phyloP scores from a whole-genome alignment of 1,284 basidiomycete species.

The Ceratobasidium sp. region DNA sequence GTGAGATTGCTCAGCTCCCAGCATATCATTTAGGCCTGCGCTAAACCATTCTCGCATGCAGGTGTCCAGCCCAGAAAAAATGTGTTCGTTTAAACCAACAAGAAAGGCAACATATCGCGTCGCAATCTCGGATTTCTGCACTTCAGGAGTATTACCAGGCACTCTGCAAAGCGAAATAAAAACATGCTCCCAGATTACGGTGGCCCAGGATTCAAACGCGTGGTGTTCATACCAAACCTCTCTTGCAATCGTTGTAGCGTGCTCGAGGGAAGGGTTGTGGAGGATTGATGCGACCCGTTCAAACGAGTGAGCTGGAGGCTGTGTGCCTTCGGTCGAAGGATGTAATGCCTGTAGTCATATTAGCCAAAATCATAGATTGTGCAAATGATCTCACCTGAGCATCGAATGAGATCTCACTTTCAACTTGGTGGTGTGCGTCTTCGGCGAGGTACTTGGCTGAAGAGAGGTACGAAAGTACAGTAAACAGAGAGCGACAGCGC shows the following conservation, averaged over 20 bases:
- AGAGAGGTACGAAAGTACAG: constrained; percentile 74
- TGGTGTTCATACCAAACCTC: constrained; percentile 81
- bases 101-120: constrained; percentile 29
- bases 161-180: constrained; percentile 59
- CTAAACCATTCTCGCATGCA: constrained; percentile 40
- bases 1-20: constrained; percentile 53
- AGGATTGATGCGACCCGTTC: constrained; percentile 76
- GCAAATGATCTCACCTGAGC: constrained; percentile 65
- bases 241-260: constrained; percentile 55
- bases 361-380: background rate
- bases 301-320: constrained; percentile 53
- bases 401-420: constrained; percentile 70
- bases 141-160: constrained; percentile 6
- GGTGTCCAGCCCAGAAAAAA: constrained; percentile 24
- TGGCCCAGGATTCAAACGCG: constrained; percentile 75
- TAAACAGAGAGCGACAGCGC: constrained; percentile 65
- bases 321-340: constrained; percentile 59
- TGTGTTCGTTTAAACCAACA: constrained; percentile 7
- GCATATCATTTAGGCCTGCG: constrained; percentile 14
- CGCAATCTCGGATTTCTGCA: constrained; percentile 18
- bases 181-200: constrained; percentile 83
- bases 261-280: constrained; percentile 58
- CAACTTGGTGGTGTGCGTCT: constrained; percentile 69
- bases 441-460: constrained; percentile 67
- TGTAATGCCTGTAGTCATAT: constrained; percentile 60